Percentiles rank a stretch among this genome's conserved stretches.
Conservation (phyloP, 2,329 filamentous ascomycete genomes). For the Fusarium brachygibbosum region DNA sequence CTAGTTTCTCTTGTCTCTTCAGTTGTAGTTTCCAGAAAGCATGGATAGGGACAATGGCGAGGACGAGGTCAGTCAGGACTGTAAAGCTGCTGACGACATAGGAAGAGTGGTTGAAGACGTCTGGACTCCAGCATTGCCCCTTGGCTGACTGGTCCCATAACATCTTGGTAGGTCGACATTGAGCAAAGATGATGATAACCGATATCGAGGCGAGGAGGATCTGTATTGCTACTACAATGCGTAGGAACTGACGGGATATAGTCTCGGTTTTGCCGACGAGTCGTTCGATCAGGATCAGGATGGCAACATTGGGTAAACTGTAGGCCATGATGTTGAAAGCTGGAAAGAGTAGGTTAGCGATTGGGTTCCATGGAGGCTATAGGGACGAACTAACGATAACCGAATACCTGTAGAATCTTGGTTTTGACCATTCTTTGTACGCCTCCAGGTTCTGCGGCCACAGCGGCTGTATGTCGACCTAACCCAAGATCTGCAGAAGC, state of each 20-base stretch:
- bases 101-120: slow-evolving; percentile 28
- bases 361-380: fast-evolving
- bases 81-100: slow-evolving; percentile 33
- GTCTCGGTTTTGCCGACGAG: slow-evolving; percentile 17
- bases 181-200: slow-evolving; percentile 10
- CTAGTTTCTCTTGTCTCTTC: slow-evolving; percentile 18
- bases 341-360: background rate
- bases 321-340: slow-evolving; percentile 26
- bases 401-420: slow-evolving; percentile 2
- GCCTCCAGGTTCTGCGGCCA: slow-evolving; percentile 15
- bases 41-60: slow-evolving; percentile 16
- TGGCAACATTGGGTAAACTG: slow-evolving; percentile 29
- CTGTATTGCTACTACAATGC: slow-evolving; percentile 8
- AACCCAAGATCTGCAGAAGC: slow-evolving; percentile 10
- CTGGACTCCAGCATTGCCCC: slow-evolving; percentile 8
- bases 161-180: background rate
- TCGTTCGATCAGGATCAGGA: slow-evolving; percentile 30
- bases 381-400: slow-evolving; percentile 4
- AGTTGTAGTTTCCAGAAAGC: slow-evolving; percentile 31
- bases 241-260: background rate
- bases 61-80: slow-evolving; percentile 22
- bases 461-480: slow-evolving; percentile 12
- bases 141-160: slow-evolving; percentile 7
- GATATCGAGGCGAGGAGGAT: slow-evolving; percentile 4
- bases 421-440: background rate